Conservation (phyloP, 169 alveolate species). For the Miamiensis avidus region DNA sequence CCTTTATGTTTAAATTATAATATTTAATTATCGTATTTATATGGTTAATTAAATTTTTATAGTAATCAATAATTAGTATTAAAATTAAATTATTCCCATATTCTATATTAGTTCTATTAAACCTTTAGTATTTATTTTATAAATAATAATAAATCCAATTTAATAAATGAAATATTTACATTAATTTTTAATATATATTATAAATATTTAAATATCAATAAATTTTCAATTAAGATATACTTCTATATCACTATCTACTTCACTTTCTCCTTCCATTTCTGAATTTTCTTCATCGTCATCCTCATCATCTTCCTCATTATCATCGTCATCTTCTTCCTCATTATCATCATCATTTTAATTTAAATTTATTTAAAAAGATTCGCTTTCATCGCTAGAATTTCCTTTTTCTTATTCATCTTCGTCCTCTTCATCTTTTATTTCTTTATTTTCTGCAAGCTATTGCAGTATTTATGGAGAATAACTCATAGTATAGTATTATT, state of each 20-base stretch:
- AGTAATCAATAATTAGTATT: too few relatives aligned
- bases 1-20: too few relatives aligned
- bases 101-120: too few relatives aligned
- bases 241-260: not conserved
- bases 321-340: not conserved
- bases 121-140: too few relatives aligned
- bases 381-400: not conserved
- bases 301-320: not conserved
- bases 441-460: not conserved
- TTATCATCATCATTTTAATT: not conserved
- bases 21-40: too few relatives aligned
- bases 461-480: not conserved
- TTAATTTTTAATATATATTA: too few relatives aligned
- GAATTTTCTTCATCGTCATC: not conserved
- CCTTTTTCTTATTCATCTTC: not conserved
- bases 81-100: too few relatives aligned
- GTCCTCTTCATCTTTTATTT: not conserved
- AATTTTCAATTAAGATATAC: not conserved
- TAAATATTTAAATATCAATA: not conserved
- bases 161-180: too few relatives aligned
- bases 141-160: too few relatives aligned
- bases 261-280: not conserved
- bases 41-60: too few relatives aligned
- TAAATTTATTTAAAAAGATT: not conserved
- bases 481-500: conserved; percentile 6